Evolutionary conservation across 208 protist genomes (phyloP), one percentile per base, ranked within the genome.

Genomic region (Borovskyia barvae): DNA sequence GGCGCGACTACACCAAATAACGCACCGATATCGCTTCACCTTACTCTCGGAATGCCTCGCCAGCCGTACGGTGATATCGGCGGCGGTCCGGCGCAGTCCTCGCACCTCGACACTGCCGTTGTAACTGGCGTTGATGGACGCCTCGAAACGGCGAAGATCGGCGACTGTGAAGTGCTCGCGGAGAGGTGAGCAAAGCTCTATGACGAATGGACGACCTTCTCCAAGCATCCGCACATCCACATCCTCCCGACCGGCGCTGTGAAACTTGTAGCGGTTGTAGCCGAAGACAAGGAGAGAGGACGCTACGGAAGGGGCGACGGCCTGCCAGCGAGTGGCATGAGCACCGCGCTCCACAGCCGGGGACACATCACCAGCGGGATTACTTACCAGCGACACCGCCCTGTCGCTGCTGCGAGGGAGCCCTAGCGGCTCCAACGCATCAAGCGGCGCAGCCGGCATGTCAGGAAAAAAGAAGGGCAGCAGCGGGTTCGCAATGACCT

Each of bases 171-270:
- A 82, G 14, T 37, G 71, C 61, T 86, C 67, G 12, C 75, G 59
- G 22, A 72, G 76, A 11, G 93, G 88, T 12, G 82, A 85, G 42
- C 86, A 56, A 1, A 98, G 32, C 70, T 97, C 84, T 1, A 97
- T 69, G n/a, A 97, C 77, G 75, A 98, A 98, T 3, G 96, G 96
- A 2, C 96, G 67, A 11, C 96, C 96, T 25, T 73, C 76, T 41
- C 94, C 94, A 8, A 97, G 79, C 96, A 98, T 98, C 37, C 96
- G 84, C 42, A 98, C 96, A 66, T 98, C 94, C 48, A 97, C 79
- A 61, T 98, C 96, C 71, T 98, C 94, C 43, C 96, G 82, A 11
- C 96, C 96, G 26, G 93, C 83, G 52, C 91, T 96, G 68, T 95
- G 85, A 62, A 97, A 97, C 66, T 92, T 92, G 78, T 93, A 95